Base-by-base conservation (phyloP, 2,329 filamentous ascomycete species). In the Exophiala viscosa region DNA sequence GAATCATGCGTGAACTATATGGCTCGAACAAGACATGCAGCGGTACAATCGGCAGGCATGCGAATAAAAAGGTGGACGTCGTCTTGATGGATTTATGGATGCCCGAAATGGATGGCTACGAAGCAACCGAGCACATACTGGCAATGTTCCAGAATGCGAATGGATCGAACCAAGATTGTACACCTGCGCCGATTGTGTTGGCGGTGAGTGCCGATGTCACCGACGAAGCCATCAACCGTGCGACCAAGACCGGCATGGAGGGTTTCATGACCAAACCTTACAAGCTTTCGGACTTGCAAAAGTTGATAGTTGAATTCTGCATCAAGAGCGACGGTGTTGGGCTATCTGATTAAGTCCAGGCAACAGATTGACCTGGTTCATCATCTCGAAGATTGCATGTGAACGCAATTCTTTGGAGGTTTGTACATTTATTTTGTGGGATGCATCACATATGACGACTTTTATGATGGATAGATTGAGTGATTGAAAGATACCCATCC, bases 51-150 rank as follows among this genome's bases (percentile, higher is more conserved):
- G 40, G 38, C n/a, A 53, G 55, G 34, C 48, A 48, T 17, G 17
- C 39, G 28, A 39, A 28, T 5, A 50, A 45, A 50, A 67, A 69
- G 2, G 80, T 87, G 51, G 80, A 87, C 61, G 76, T 86, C 1
- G 76, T 88, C 18, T 70, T 88, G 39, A 88, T 88, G 85, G 85
- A 88, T 67, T 76, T 88, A 8, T 88, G 85, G 85, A 88, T 88
- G 84, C 85, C 85, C 1, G 74, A 83, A 58, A 83, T 88, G 75
- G 85, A 88, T 63, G 85, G 85, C 1, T 88, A 86, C 59, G 80
- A 87, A 64, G 85, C 85, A 1, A 81, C 85, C 0, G 76, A 80
- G 61, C 72, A 75, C 42, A 88, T 88, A 39, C 68, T 86, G 9
- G 69, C 72, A 18, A 76, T 84, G 72, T 65, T 73, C n/a, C 67